These are phyloP conservation scores for Hippophae tibetana DNA, from an alignment of 306 rosid species.

Conservation along the genomic window DNA sequence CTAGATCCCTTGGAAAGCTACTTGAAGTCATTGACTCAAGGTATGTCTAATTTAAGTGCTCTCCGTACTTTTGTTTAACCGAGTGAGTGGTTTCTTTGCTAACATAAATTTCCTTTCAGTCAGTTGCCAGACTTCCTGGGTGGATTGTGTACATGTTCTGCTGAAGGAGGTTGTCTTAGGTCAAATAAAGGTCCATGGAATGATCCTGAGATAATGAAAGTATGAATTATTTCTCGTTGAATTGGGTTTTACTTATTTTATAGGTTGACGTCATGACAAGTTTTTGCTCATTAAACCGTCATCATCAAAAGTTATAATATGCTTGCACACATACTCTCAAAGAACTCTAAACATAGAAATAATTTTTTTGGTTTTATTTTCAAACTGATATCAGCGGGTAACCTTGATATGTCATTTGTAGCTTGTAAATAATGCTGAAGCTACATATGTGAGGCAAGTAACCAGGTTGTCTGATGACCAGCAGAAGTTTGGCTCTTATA, in stretches of 20 bases:
- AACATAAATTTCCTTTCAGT: conserved; percentile 36
- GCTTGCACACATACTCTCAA: too few species aligned
- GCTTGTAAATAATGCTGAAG: conserved; percentile 58
- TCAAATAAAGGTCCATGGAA: conserved; percentile 93
- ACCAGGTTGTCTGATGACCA: conserved; percentile 37
- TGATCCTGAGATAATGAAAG: conserved; percentile 87
- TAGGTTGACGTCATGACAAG: neutral
- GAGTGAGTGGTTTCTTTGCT: conserved; percentile 13
- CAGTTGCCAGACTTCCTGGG: conserved; percentile 93
- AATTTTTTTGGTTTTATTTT: conserved; percentile 10
- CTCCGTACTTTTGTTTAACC: neutral
- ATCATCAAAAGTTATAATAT: too few species aligned
- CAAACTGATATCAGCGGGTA: conserved; percentile 22
- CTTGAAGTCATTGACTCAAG: conserved; percentile 74
- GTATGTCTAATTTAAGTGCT: conserved; percentile 28
- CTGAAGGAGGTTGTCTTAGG: conserved; percentile 83
- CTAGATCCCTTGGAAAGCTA: conserved; percentile 50
- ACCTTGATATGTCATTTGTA: conserved; percentile 36
- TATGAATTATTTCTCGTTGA: neutral
- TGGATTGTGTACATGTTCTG: conserved; percentile 73
- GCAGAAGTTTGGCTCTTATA: conserved; percentile 35
- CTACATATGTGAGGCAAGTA: conserved; percentile 60
- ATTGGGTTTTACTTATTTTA: neutral
- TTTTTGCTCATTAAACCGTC: neutral
- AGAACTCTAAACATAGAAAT: too few species aligned